These are phyloP conservation scores for Candida gigantensis DNA, from an alignment of 1,139 yeast genomes.

Conservation along the genomic window DNA sequence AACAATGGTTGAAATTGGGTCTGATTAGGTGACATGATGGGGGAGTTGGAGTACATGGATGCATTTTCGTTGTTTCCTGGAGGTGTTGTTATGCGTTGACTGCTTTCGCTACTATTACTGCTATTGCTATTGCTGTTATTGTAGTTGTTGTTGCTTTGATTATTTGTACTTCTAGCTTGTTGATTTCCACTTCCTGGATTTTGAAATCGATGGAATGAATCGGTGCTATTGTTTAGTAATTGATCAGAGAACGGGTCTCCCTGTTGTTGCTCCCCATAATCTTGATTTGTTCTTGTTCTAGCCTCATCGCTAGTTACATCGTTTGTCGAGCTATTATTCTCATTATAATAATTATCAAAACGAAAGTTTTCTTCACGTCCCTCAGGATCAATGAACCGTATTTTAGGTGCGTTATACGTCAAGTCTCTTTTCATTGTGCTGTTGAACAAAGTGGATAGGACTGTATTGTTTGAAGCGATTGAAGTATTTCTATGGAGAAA, in stretches of 20 bases:
- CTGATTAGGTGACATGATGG: too few relatives aligned
- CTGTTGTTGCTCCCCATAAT: not conserved
- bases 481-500: too few relatives aligned
- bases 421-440: slow-evolving; percentile 13
- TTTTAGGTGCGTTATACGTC: slow-evolving; percentile 11
- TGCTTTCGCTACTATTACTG: not conserved
- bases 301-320: slow-evolving; percentile 1
- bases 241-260: slow-evolving; percentile 8
- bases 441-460: too few relatives aligned
- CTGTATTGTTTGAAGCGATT: too few relatives aligned
- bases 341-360: slow-evolving; percentile 3
- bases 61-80: not conserved
- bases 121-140: not conserved
- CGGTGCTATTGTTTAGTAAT: not conserved
- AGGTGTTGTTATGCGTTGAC: not conserved
- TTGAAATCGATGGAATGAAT: not conserved
- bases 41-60: too few relatives aligned
- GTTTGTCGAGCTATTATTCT: not conserved
- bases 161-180: not conserved
- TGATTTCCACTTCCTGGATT: not conserved
- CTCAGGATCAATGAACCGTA: slow-evolving; percentile 7
- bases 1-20: too few relatives aligned
- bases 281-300: not conserved
- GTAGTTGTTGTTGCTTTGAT: not conserved
- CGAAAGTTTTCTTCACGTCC: slow-evolving; percentile 7